These are phyloP conservation scores for Trypanosoma congolense DNA, from an alignment of 208 protist species.

Conservation along the genomic window DNA sequence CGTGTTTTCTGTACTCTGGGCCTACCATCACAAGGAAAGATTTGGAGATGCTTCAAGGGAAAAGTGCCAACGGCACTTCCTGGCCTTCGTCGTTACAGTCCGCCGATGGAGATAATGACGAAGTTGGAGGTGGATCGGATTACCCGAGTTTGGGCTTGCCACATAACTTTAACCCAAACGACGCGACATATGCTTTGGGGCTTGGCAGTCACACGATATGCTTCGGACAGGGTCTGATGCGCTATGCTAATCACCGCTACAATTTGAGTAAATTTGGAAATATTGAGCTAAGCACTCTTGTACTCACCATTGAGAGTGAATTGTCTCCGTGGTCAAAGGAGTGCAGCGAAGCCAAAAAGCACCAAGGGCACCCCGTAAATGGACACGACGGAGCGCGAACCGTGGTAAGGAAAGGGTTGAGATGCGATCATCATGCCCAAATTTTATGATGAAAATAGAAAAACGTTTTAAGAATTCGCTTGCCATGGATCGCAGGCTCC, in stretches of 20 bases:
- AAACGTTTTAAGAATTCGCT: too few relatives aligned
- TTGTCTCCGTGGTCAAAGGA: conserved; percentile 27
- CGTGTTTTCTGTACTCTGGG: conserved; percentile 75
- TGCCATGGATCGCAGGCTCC: conserved; percentile 5
- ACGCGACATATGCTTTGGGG: conserved; percentile 83
- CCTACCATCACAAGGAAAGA: conserved; percentile 52
- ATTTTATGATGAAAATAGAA: too few relatives aligned
- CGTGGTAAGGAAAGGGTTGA: too few relatives aligned
- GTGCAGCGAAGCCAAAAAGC: too few relatives aligned
- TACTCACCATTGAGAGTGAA: conserved; percentile 65
- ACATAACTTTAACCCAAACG: conserved; percentile 11
- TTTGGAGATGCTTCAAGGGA: conserved; percentile 30
- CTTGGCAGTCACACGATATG: conserved; percentile 62
- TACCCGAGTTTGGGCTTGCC: too few relatives aligned
- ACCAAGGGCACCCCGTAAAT: too few relatives aligned
- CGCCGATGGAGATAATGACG: conserved; percentile 7
- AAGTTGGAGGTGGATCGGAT: neutral
- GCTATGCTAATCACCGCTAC: conserved; percentile 89
- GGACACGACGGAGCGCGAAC: too few relatives aligned
- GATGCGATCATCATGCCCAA: too few relatives aligned
- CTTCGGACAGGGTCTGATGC: conserved; percentile 73
- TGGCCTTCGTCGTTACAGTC: neutral
- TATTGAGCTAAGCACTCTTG: conserved; percentile 78
- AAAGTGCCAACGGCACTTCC: neutral
- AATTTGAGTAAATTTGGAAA: conserved; percentile 80